phyloP scores from a whole-genome alignment of 2,329 filamentous ascomycete species.

The Fusarium dimerum region DNA sequence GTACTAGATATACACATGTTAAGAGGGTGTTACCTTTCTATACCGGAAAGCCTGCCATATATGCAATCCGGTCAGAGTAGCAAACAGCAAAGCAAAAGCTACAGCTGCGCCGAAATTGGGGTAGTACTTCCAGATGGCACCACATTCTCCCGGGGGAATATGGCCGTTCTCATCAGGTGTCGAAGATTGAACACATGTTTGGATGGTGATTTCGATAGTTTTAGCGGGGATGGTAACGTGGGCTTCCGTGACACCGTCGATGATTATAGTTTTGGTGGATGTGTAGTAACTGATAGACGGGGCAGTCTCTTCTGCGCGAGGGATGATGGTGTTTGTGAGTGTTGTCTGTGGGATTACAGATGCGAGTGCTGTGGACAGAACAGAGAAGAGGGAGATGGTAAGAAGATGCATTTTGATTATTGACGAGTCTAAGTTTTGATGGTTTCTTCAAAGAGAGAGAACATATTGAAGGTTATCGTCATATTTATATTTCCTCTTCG shows the following conservation, averaged over 20 bases:
- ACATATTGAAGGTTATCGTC: neutral
- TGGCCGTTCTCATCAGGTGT: constrained; percentile 36
- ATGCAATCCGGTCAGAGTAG: constrained; percentile 11
- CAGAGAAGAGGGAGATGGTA: constrained; percentile 8
- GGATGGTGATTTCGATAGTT: constrained; percentile 34
- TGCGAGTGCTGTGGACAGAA: constrained; percentile 8
- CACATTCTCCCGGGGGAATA: constrained; percentile 33
- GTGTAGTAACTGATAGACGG: constrained; percentile 25
- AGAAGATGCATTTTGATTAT: too few relatives aligned
- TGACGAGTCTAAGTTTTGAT: constrained; percentile 7
- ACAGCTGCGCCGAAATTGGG: constrained; percentile 34
- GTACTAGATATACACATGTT: neutral
- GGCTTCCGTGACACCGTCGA: constrained; percentile 18
- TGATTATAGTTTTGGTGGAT: constrained; percentile 29
- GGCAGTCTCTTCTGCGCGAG: constrained; percentile 5
- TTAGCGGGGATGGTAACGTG: constrained; percentile 29
- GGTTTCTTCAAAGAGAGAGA: constrained; percentile 10
- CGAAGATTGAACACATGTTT: constrained; percentile 39
- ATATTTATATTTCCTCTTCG: too few relatives aligned
- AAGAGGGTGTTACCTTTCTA: constrained; percentile 20
- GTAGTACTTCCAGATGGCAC: constrained; percentile 36
- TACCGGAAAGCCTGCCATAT: constrained; percentile 21
- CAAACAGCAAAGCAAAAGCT: constrained; percentile 32
- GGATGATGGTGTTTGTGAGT: constrained; percentile 4
- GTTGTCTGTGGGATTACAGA: constrained; percentile 10